These are phyloP conservation scores for Cryomyces minteri DNA, from an alignment of 495 filamentous ascomycete genomes.

Conservation along the genomic window DNA sequence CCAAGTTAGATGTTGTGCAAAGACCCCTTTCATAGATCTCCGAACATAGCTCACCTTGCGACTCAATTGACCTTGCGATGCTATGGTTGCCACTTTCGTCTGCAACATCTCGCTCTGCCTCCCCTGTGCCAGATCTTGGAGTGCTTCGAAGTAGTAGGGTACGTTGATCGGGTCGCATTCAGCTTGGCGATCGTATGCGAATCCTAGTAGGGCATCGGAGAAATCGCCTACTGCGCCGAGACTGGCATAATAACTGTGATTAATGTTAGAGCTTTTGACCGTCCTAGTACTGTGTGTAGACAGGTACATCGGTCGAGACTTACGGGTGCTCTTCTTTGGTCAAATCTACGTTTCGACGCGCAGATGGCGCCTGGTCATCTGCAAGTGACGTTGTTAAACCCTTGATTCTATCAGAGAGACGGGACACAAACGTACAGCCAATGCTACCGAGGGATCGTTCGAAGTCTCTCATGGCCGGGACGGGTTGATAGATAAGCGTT, in stretches of 20 bases:
- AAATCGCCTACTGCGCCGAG: slow-evolving; percentile 28
- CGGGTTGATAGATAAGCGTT: slow-evolving; percentile 15
- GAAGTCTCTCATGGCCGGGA: slow-evolving; percentile 22
- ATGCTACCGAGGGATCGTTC: slow-evolving; percentile 23
- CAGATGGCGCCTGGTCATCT: slow-evolving; percentile 13
- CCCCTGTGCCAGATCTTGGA: slow-evolving; percentile 22
- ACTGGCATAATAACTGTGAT: slow-evolving; percentile 25
- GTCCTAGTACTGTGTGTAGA: too few species aligned
- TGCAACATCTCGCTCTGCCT: slow-evolving; percentile 24
- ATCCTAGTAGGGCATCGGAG: slow-evolving; percentile 31
- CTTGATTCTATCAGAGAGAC: not conserved
- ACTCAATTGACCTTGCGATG: slow-evolving; percentile 23
- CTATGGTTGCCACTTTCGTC: slow-evolving; percentile 21
- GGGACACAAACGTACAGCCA: slow-evolving; percentile 22
- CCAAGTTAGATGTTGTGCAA: too few species aligned
- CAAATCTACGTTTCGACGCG: slow-evolving; percentile 12
- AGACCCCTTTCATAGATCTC: too few species aligned
- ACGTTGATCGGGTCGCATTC: slow-evolving; percentile 18
- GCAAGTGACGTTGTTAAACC: not conserved
- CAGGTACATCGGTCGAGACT: slow-evolving; percentile 1
- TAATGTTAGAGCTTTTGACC: not conserved
- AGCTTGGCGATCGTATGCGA: slow-evolving; percentile 26
- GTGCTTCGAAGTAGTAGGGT: slow-evolving; percentile 30
- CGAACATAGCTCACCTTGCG: slow-evolving; percentile 5
- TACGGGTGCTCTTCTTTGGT: slow-evolving; percentile 17